A percentile compares a stretch with the other conserved stretches of the same genome.
Evolutionary conservation across 176 grass and related monocot genomes (phyloP).

Genomic region (Oryza punctata): DNA sequence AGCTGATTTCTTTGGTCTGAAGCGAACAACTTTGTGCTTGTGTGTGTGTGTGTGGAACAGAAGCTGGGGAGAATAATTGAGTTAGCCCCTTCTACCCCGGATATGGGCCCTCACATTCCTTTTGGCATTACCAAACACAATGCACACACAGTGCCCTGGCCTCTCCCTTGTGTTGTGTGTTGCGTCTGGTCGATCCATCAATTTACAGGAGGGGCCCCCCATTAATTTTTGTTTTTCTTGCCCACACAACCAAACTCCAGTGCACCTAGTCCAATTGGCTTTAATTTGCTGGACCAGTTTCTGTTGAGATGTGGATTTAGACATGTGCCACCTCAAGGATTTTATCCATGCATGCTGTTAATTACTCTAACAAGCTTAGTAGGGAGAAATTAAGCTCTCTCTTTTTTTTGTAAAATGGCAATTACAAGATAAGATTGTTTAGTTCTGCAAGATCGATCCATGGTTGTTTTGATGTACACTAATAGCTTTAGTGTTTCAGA

Average conservation of each 20-base stretch:
- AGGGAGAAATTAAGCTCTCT: not conserved
- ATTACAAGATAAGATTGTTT: not conserved
- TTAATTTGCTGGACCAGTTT: conserved; percentile 46
- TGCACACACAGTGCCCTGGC: conserved; percentile 2
- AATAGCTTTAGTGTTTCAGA: too few relatives aligned
- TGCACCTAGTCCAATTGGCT: conserved; percentile 30
- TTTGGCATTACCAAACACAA: conserved; percentile 49
- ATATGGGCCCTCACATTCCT: conserved; percentile 49
- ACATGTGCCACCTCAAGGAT: not conserved
- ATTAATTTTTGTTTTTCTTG: conserved; percentile 56
- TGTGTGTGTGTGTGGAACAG: conserved; percentile 7
- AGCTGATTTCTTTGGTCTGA: conserved; percentile 49
- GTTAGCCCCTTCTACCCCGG: conserved; percentile 22
- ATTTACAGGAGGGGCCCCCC: conserved; percentile 32
- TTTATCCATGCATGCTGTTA: not conserved
- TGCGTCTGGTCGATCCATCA: conserved; percentile 34
- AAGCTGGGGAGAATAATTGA: conserved; percentile 59
- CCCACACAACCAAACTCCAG: conserved; percentile 42
- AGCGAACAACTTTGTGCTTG: conserved; percentile 24
- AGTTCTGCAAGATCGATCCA: not conserved
- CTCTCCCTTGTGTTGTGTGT: not conserved
- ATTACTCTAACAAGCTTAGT: too few relatives aligned
- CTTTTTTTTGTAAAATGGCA: not conserved
- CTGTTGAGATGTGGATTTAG: conserved; percentile 35
- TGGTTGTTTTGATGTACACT: too few relatives aligned